A percentile compares a stretch with the other conserved stretches of the same genome.
phyloP scores from a whole-genome alignment of 805 yeast genomes.

The Vanderwaltozyma tropicalis region DNA sequence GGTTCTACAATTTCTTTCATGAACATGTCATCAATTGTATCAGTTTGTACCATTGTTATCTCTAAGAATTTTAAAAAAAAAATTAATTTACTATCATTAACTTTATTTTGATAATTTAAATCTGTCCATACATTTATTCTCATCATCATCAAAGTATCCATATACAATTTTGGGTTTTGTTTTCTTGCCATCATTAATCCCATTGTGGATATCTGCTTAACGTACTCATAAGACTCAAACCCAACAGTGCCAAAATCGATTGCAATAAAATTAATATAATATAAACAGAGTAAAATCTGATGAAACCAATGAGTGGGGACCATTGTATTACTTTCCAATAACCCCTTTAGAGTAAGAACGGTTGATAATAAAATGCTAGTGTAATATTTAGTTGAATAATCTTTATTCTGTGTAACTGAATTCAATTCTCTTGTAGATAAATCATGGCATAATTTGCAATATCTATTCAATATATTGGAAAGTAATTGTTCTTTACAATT shows the following conservation, averaged over 20 bases:
- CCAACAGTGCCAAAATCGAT: slow-evolving; percentile 19
- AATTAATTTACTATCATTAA: slow-evolving; percentile 15
- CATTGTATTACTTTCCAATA: slow-evolving; percentile 5
- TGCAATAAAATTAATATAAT: slow-evolving; percentile 16
- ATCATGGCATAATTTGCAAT: slow-evolving; percentile 6
- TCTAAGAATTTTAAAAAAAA: slow-evolving; percentile 19
- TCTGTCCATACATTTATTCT: slow-evolving; percentile 6
- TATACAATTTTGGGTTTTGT: background rate
- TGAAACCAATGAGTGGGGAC: slow-evolving; percentile 8
- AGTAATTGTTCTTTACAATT: slow-evolving; percentile 2
- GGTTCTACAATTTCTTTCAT: slow-evolving; percentile 7
- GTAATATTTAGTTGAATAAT: slow-evolving; percentile 10
- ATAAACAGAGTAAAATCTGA: slow-evolving; percentile 12
- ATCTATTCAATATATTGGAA: slow-evolving; percentile 4
- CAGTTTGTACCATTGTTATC: slow-evolving; percentile 6
- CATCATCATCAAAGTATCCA: slow-evolving; percentile 9
- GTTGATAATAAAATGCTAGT: slow-evolving; percentile 14
- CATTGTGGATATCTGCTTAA: slow-evolving; percentile 11
- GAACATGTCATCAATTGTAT: slow-evolving; percentile 1
- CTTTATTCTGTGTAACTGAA: slow-evolving; percentile 4
- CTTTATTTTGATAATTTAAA: slow-evolving; percentile 13
- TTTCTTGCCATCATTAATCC: slow-evolving; percentile 5
- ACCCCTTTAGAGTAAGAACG: slow-evolving; percentile 10
- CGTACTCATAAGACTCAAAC: slow-evolving; percentile 20
- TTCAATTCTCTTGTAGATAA: slow-evolving; percentile 9